Evolutionary conservation across 2,329 filamentous ascomycete species (phyloP), one percentile per base, ranked within the genome.

Genomic region (Shiraia bambusicola): DNA sequence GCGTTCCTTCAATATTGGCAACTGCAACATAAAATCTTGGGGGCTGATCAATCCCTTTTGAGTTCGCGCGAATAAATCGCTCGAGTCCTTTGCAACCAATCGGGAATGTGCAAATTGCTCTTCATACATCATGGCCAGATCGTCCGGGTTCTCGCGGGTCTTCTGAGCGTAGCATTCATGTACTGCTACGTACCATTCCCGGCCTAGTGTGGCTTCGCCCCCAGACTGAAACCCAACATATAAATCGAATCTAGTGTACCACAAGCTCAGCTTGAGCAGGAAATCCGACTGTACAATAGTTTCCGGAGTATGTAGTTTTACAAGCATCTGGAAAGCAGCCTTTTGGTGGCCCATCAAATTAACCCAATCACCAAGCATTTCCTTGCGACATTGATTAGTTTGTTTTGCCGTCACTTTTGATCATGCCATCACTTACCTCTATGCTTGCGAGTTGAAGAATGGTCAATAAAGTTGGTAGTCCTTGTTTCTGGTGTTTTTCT

Each of bases 281-380:
- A 87, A 78, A 3, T 85, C 76, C 8, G 84, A 86, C 50, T 86
- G 75, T 72, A 85, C 82, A 30, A 88, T 82, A 0, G 82, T 86
- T 48, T 90, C 76, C 0, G 89, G 87, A 0, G 83, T 89, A 63
- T 89, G 91, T 0, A 96, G 72, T 30, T 85, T 81, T 1, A 79
- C 86, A 32, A 97, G 73, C 56, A 97, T 85, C 50, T 88, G 82
- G 60, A 87, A 82, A 0, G 93, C 93, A 9, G 92, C 93, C 63
- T 86, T 89, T 65, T 96, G 91, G 65, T 97, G 93, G 15, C 90
- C 88, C 69, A 93, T 85, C 12, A 97, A 76, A 58, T 94, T 96
- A 38, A 94, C 82, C 90, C 90, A 97, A 64, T 98, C 93, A 10
- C 93, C 93, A 32, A 97, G 77, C 58, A 90, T 94, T 70, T 97